These are phyloP conservation scores for Allium fistulosum DNA, from an alignment of 106 monocot species.

Conservation along the genomic window DNA sequence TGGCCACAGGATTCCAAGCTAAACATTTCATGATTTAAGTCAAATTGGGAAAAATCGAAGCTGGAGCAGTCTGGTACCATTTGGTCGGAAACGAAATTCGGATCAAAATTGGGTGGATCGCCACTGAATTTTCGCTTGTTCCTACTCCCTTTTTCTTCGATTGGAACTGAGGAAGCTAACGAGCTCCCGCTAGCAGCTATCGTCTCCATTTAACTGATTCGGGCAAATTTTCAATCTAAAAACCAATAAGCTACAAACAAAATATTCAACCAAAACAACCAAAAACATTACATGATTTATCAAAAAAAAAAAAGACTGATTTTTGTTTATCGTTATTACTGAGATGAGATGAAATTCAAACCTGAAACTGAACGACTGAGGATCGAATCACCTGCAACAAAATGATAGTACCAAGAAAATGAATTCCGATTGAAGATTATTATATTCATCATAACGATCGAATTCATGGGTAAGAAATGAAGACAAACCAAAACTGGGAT, in stretches of 20 bases:
- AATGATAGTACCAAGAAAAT: too few relatives aligned
- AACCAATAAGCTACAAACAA: not conserved
- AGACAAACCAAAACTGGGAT: too few relatives aligned
- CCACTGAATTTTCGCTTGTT: conserved; percentile 86
- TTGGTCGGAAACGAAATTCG: conserved; percentile 12
- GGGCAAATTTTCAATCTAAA: not conserved
- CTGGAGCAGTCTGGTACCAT: conserved; percentile 19
- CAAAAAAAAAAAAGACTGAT: not conserved
- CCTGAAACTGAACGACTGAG: too few relatives aligned
- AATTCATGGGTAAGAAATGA: too few relatives aligned
- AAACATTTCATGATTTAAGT: conserved; percentile 18
- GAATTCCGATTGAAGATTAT: too few relatives aligned
- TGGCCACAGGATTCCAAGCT: conserved; percentile 26
- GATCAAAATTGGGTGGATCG: conserved; percentile 39
- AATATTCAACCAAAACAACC: not conserved
- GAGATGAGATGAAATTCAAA: too few relatives aligned
- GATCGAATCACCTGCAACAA: too few relatives aligned
- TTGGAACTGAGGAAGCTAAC: conserved; percentile 25
- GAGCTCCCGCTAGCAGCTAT: conserved; percentile 38
- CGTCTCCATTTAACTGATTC: conserved; percentile 25
- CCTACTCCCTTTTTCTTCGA: conserved; percentile 60
- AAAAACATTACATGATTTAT: not conserved
- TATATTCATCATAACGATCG: too few relatives aligned
- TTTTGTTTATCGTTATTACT: too few relatives aligned
- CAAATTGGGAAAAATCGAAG: conserved; percentile 33